These are phyloP conservation scores for Lichenothelia convexa DNA, from an alignment of 495 filamentous ascomycete genomes.

Conservation along the genomic window DNA sequence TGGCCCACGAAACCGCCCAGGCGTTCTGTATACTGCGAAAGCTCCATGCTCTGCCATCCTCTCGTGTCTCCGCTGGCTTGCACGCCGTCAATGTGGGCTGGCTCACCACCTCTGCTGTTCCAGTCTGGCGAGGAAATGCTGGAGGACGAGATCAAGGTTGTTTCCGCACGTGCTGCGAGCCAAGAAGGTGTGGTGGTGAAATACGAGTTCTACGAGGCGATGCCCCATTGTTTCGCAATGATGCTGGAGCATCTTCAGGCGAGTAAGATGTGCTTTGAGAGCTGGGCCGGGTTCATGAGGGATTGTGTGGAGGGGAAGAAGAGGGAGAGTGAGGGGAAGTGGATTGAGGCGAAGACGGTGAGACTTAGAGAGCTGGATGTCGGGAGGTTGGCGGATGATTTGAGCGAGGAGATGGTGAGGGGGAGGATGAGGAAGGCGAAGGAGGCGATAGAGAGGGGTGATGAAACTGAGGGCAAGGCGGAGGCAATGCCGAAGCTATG, in stretches of 20 bases:
- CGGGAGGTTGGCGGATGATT: background rate
- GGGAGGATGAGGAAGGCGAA: background rate
- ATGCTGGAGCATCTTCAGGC: slow-evolving; percentile 35
- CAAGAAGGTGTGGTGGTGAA: slow-evolving; percentile 48
- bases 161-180: slow-evolving; percentile 37
- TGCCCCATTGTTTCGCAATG: slow-evolving; percentile 73
- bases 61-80: slow-evolving; percentile 52
- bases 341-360: slow-evolving; percentile 32
- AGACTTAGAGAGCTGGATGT: background rate
- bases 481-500: background rate
- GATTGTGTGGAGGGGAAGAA: slow-evolving; percentile 23
- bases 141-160: slow-evolving; percentile 47
- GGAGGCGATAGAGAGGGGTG: background rate
- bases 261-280: slow-evolving; percentile 32
- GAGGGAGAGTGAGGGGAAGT: slow-evolving; percentile 28
- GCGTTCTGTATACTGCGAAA: slow-evolving; percentile 47
- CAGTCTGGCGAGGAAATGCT: slow-evolving; percentile 65
- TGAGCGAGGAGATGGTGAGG: background rate
- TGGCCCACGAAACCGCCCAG: slow-evolving; percentile 63
- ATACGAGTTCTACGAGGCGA: slow-evolving; percentile 63
- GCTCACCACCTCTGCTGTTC: slow-evolving; percentile 52
- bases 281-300: slow-evolving; percentile 39
- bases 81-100: slow-evolving; percentile 44
- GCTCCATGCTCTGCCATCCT: slow-evolving; percentile 47
- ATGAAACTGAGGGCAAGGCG: background rate